phyloP scores from a whole-genome alignment of 129 eudicot genomes.

The Deinandra increscens region DNA sequence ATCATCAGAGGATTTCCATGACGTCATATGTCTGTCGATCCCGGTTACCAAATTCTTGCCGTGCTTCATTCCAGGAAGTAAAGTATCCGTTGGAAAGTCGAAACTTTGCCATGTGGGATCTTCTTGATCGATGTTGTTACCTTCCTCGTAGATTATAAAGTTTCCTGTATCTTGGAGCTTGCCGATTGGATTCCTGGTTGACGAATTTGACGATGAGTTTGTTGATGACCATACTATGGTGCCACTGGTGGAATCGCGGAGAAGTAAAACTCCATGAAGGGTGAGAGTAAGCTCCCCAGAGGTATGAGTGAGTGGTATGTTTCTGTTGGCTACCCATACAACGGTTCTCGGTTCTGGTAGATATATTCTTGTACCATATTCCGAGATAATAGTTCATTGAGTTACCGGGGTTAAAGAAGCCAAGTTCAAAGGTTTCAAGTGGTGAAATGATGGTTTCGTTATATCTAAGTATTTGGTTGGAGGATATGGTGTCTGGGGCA shows the following conservation, averaged over 20 bases:
- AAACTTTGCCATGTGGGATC: constrained; percentile 33
- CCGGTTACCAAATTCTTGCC: background rate
- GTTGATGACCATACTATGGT: background rate
- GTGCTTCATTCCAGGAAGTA: background rate
- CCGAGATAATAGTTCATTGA: no score
- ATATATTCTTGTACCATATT: no score
- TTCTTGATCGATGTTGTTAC: background rate
- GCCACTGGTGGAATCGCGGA: background rate
- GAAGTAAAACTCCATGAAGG: background rate
- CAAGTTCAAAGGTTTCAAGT: constrained; percentile 28
- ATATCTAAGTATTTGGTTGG: constrained; percentile 15
- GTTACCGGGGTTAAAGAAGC: no score
- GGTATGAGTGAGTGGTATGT: background rate
- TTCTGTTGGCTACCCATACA: no score
- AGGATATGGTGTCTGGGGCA: constrained; percentile 9
- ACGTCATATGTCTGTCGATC: background rate
- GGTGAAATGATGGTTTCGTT: constrained; percentile 12
- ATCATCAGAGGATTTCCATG: constrained; percentile 29
- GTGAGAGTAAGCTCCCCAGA: background rate
- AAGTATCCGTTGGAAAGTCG: background rate
- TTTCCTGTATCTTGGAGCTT: constrained; percentile 23
- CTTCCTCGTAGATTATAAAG: constrained; percentile 20
- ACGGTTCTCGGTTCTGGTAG: no score
- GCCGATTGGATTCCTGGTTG: background rate
- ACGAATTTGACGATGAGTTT: background rate